These are phyloP conservation scores for Leptographium procerum DNA, from an alignment of 2,329 filamentous ascomycete species.

Conservation along the genomic window DNA sequence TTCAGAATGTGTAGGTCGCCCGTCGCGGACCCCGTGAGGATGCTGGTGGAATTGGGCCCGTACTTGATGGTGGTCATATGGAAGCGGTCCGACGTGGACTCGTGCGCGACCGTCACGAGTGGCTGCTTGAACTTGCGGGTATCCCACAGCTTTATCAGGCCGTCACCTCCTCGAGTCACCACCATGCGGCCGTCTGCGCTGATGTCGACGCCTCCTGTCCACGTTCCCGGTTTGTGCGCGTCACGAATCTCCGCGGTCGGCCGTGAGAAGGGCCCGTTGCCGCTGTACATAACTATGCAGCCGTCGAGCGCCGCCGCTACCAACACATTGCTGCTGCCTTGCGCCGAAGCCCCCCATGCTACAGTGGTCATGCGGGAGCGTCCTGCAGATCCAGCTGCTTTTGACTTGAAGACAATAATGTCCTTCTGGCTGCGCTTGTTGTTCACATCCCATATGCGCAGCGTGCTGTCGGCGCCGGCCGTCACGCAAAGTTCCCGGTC, in stretches of 20 bases:
- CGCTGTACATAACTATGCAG: constrained; percentile 81
- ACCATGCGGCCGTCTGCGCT: constrained; percentile 84
- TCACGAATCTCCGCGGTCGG: constrained; percentile 74
- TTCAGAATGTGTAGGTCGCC: constrained; percentile 90
- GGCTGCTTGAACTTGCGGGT: constrained; percentile 90
- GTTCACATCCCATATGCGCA: constrained; percentile 96
- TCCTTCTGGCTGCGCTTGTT: constrained; percentile 82
- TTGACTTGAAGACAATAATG: constrained; percentile 92
- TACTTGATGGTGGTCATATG: constrained; percentile 82
- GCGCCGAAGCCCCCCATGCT: constrained; percentile 65
- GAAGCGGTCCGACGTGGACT: constrained; percentile 74
- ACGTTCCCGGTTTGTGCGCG: constrained; percentile 72
- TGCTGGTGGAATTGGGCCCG: constrained; percentile 69
- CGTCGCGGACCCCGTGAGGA: constrained; percentile 78
- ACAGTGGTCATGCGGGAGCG: constrained; percentile 90
- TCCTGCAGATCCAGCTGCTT: constrained; percentile 74
- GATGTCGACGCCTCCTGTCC: constrained; percentile 87
- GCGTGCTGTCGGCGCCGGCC: constrained; percentile 85
- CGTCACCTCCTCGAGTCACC: constrained; percentile 81
- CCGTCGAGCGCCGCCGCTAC: constrained; percentile 80
- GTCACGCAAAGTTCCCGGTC: constrained; percentile 80
- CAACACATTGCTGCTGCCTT: constrained; percentile 61
- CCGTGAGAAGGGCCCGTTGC: constrained; percentile 73
- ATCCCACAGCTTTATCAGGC: constrained; percentile 93
- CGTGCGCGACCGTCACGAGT: constrained; percentile 65